A percentile compares a stretch with the other conserved stretches of the same genome.
phyloP scores from a whole-genome alignment of 305 asterid genomes.

The Fraxinus xanthoxyloides region DNA sequence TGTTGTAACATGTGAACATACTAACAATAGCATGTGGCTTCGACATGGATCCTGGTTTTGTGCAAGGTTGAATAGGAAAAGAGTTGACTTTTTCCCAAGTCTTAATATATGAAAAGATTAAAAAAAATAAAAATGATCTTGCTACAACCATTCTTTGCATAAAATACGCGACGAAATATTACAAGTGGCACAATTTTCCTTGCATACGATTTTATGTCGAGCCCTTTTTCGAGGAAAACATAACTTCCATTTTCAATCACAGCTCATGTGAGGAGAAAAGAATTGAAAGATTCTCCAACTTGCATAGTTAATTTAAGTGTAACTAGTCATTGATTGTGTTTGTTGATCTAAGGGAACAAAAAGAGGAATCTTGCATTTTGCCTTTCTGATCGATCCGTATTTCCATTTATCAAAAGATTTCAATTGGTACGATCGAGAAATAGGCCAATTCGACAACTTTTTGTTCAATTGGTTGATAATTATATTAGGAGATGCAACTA shows the following conservation, averaged over 20 bases:
- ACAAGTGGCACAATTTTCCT: background rate
- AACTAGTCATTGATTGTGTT: background rate
- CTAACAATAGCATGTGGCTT: constrained; percentile 24
- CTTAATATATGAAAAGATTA: background rate
- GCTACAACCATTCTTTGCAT: background rate
- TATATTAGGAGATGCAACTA: background rate
- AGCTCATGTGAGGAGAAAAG: background rate
- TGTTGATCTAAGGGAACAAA: background rate
- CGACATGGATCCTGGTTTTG: constrained; percentile 28
- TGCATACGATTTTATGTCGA: background rate
- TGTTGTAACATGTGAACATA: background rate
- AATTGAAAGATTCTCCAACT: constrained; percentile 6
- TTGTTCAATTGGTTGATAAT: background rate
- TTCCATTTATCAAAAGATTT: background rate
- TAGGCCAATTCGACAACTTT: background rate
- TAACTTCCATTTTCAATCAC: background rate
- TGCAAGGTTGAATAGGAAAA: background rate
- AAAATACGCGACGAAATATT: background rate
- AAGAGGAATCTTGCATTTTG: background rate
- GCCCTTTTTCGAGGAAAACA: background rate
- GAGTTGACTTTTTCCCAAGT: background rate
- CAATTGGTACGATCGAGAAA: background rate
- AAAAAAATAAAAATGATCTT: background rate
- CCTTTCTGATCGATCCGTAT: background rate
- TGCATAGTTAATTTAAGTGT: background rate